These are phyloP conservation scores for Rutidosis leptorrhynchoides DNA, from an alignment of 129 eudicot species.

Conservation along the genomic window DNA sequence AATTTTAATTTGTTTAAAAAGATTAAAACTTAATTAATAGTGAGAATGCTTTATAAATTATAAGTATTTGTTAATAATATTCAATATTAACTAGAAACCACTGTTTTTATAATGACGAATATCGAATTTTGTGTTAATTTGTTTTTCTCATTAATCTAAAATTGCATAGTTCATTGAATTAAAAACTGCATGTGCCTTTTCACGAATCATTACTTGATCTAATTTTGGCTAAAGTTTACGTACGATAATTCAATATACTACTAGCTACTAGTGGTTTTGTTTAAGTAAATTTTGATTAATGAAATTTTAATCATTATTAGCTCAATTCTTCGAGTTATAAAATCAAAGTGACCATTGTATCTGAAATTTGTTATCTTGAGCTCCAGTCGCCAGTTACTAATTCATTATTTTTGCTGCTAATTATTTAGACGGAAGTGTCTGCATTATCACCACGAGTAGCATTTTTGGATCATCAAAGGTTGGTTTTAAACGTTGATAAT, in stretches of 20 bases:
- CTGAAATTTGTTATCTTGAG: not conserved
- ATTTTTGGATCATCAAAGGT: conserved; percentile 80
- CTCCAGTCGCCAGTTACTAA: not conserved
- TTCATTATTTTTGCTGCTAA: conserved; percentile 19
- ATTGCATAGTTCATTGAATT: not conserved
- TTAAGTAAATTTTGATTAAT: not conserved
- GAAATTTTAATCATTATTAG: not conserved
- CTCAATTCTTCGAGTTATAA: not conserved
- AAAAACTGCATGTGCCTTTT: not conserved
- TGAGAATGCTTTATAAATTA: too few species aligned
- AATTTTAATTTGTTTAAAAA: too few species aligned
- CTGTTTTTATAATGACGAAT: not conserved
- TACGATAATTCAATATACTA: not conserved
- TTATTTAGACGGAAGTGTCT: conserved; percentile 74
- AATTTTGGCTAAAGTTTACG: not conserved
- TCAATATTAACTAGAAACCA: too few species aligned
- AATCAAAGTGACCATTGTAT: not conserved
- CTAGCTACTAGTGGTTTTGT: not conserved
- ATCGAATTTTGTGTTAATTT: too few species aligned
- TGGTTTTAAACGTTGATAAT: conserved; percentile 83
- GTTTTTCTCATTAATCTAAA: too few species aligned
- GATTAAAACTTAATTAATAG: too few species aligned
- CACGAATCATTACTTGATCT: not conserved
- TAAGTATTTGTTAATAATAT: too few species aligned
- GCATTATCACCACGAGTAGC: conserved; percentile 93